A percentile compares a stretch with the other conserved stretches of the same genome.
Conservation (phyloP, 108 stramenopile species). For the Pinguiococcus pyrenoidosus region DNA sequence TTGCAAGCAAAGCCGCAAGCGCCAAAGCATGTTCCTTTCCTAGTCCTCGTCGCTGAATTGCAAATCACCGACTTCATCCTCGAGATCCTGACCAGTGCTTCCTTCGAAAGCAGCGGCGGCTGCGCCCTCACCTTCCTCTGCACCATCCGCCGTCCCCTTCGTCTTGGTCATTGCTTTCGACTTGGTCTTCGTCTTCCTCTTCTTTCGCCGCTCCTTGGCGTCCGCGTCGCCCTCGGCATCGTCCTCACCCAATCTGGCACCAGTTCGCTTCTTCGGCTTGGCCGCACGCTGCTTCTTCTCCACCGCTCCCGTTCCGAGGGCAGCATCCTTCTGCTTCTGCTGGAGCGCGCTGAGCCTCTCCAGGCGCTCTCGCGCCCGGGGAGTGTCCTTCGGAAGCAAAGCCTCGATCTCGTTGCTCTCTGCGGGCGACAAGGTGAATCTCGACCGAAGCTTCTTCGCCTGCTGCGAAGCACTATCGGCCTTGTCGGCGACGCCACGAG, state of each 20-base stretch:
- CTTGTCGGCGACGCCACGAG: background rate
- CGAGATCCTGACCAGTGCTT: too few species aligned
- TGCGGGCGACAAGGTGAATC: too few species aligned
- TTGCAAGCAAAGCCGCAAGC: too few species aligned
- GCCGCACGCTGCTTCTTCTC: background rate
- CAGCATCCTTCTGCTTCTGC: background rate
- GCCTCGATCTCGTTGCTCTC: background rate
- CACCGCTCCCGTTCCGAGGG: background rate
- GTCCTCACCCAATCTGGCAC: background rate
- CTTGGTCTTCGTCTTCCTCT: background rate
- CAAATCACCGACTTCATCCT: too few species aligned
- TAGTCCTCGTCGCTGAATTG: too few species aligned
- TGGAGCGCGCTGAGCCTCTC: background rate
- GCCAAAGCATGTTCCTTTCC: too few species aligned
- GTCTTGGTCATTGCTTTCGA: background rate
- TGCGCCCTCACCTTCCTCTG: too few species aligned
- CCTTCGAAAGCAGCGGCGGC: too few species aligned
- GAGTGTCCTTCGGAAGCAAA: background rate
- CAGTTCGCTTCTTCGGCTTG: background rate
- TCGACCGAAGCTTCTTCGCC: too few species aligned
- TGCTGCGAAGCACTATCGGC: too few species aligned
- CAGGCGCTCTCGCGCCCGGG: background rate
- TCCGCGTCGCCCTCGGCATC: background rate
- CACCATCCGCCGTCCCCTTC: slow-evolving; percentile 3
- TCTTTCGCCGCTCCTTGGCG: background rate